These are phyloP conservation scores for Wickerhamiella occidentalis DNA, from an alignment of 805 yeast species.

Conservation along the genomic window DNA sequence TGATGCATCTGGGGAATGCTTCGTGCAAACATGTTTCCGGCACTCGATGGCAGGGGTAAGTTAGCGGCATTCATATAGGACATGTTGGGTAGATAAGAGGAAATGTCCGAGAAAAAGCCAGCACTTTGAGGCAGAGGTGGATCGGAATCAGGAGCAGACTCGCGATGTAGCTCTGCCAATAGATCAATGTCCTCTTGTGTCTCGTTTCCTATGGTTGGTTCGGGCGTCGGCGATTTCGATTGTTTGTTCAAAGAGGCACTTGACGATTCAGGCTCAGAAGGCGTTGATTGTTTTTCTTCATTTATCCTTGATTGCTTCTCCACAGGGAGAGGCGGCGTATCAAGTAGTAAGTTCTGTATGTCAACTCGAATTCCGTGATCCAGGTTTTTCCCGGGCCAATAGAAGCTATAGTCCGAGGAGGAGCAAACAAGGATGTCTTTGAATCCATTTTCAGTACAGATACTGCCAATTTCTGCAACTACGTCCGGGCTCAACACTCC, in stretches of 20 bases:
- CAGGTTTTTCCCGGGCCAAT: slow-evolving; percentile 15
- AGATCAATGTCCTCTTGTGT: not conserved
- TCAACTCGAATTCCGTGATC: slow-evolving; percentile 10
- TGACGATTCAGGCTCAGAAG: not conserved
- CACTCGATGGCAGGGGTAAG: not conserved
- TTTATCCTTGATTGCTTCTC: not conserved
- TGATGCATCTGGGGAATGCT: not conserved
- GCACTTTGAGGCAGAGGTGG: not conserved
- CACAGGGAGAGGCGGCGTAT: not conserved
- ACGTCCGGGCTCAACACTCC: slow-evolving; percentile 57
- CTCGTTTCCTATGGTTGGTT: not conserved
- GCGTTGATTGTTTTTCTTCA: not conserved
- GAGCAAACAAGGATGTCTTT: slow-evolving; percentile 15
- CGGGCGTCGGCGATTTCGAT: not conserved
- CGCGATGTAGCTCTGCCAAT: not conserved
- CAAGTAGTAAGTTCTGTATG: slow-evolving; percentile 17
- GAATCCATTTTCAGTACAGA: slow-evolving; percentile 48
- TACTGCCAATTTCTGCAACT: slow-evolving; percentile 56
- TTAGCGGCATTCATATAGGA: slow-evolving; percentile 1
- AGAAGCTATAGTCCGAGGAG: slow-evolving; percentile 12
- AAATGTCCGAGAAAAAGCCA: not conserved
- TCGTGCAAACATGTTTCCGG: not conserved
- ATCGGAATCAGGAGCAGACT: not conserved
- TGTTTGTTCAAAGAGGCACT: too few relatives aligned
- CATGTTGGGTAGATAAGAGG: not conserved